These are phyloP conservation scores for Lentinula boryana DNA, from an alignment of 768 basidiomycete genomes.

Conservation along the genomic window DNA sequence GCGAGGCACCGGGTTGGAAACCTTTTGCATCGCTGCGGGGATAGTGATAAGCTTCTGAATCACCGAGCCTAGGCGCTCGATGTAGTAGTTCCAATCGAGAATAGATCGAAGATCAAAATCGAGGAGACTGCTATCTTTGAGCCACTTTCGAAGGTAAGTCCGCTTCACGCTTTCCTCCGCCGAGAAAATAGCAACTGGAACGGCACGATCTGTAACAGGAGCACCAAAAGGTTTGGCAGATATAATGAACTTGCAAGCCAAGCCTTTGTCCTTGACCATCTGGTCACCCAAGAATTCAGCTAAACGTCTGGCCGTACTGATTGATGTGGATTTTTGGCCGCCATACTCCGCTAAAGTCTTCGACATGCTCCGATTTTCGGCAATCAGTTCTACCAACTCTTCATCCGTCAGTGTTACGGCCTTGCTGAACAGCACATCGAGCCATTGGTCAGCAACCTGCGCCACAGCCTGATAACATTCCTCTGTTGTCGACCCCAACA, in stretches of 20 bases:
- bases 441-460: conserved; percentile 91
- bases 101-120: conserved; percentile 92
- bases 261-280: conserved; percentile 99
- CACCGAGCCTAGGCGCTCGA: conserved; percentile 94
- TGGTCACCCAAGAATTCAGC: conserved; percentile 97
- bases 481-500: conserved; percentile 87
- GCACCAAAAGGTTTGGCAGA: conserved; percentile 89
- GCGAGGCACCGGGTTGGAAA: conserved; percentile 92
- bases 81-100: conserved; percentile 98
- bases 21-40: conserved; percentile 97
- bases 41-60: conserved; percentile 99
- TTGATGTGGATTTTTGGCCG: conserved; percentile 96
- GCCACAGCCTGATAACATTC: conserved; percentile 97
- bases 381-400: conserved; percentile 95
- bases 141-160: conserved; percentile 90
- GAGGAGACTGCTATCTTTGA: conserved; percentile 84
- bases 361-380: conserved; percentile 97
- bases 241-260: conserved; percentile 98
- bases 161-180: conserved; percentile 90
- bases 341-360: conserved; percentile 95
- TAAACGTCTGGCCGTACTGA: conserved; percentile 90
- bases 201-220: conserved; percentile 93
- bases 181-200: conserved; percentile 96
- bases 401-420: conserved; percentile 84
- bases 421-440: conserved; percentile 87